These are phyloP conservation scores for Pyrrhoderma lamaoense DNA, from an alignment of 1,284 basidiomycete genomes.

Conservation along the genomic window DNA sequence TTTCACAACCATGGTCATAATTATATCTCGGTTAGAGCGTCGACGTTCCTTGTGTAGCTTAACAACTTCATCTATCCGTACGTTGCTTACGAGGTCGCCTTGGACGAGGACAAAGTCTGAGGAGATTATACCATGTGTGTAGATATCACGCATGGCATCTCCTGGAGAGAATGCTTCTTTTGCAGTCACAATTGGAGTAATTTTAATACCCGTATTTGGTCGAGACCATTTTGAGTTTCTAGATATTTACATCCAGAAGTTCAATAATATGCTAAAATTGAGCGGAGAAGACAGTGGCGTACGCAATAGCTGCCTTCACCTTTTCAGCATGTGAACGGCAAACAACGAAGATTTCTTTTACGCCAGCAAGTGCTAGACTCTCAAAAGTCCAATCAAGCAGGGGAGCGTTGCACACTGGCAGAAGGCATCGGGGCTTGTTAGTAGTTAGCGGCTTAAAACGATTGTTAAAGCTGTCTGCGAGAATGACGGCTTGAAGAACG, in stretches of 20 bases:
- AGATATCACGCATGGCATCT: constrained; percentile 95
- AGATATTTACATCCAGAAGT: constrained; percentile 3
- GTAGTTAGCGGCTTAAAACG: constrained; percentile 85
- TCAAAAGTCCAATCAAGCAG: constrained; percentile 96
- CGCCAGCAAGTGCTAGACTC: constrained; percentile 84
- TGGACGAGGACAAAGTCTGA: constrained; percentile 92
- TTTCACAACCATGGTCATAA: constrained; percentile 94
- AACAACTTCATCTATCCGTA: constrained; percentile 86
- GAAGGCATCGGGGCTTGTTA: constrained; percentile 79
- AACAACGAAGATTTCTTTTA: constrained; percentile 93
- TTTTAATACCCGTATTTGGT: constrained; percentile 70
- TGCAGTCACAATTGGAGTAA: constrained; percentile 82
- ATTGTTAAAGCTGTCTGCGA: constrained; percentile 93
- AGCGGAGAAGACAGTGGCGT: constrained; percentile 26
- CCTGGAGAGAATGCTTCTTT: constrained; percentile 88
- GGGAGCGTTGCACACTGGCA: constrained; percentile 91
- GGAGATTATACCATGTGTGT: constrained; percentile 87
- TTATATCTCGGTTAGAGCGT: constrained; percentile 83
- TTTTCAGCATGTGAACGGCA: constrained; percentile 82
- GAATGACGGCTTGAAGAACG: constrained; percentile 83
- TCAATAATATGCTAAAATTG: too few relatives aligned
- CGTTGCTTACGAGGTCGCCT: constrained; percentile 91
- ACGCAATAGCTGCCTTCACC: constrained; percentile 78
- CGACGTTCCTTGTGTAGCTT: constrained; percentile 84
- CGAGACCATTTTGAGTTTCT: constrained; percentile 72